Base-by-base conservation (phyloP, 306 rosid species). In the Trifolium pratense region DNA sequence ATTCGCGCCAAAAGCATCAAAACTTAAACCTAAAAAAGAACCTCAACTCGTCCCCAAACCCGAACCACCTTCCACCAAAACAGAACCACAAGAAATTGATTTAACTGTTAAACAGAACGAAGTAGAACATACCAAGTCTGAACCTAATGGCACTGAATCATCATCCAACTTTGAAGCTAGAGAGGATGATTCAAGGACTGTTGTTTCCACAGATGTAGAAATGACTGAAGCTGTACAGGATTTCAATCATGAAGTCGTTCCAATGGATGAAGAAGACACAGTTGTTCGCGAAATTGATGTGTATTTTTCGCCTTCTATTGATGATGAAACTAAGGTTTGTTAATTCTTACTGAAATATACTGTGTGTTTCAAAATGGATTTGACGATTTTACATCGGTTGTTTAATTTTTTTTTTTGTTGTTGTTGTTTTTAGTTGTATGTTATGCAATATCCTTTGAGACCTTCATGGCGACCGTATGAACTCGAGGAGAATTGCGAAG, bases 241-340 rank as follows among this genome's bases (percentile, higher is more conserved):
- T 79, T 82, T 85, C 1, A 85, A 10, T 29, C 40, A 59, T 29
- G 12, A 59, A 6, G 40, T 88, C 83, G 12, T 11, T 56, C 62
- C 62, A 11, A 56, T 56, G 62, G 92, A 83, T 1, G 92, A 84
- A 75, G 98, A 89, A 74, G 98, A 91, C 40, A 9, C 68, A 10
- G 90, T 91, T 23, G 89, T 94, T 32, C 94, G 98, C 7, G 97
- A 89, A 85, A 88, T 94, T 12, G 96, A 94, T 20, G 97, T 94
- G 29, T 86, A 85, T 80, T 85, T 87, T 43, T 73, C 84, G 13
- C 91, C 96, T 68, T 77, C 88, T 20, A 15, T 74, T 7, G 91
- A 86, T n/a, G 64, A 61, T 2, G 45, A 80, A 51, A 76, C 95
- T 62, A 73, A 88, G 90, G 98, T 93, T 7, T 56, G 73, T 7